These are phyloP conservation scores for Saccharomyces hybrid DNA, from an alignment of 1,139 yeast genomes.

Conservation along the genomic window DNA sequence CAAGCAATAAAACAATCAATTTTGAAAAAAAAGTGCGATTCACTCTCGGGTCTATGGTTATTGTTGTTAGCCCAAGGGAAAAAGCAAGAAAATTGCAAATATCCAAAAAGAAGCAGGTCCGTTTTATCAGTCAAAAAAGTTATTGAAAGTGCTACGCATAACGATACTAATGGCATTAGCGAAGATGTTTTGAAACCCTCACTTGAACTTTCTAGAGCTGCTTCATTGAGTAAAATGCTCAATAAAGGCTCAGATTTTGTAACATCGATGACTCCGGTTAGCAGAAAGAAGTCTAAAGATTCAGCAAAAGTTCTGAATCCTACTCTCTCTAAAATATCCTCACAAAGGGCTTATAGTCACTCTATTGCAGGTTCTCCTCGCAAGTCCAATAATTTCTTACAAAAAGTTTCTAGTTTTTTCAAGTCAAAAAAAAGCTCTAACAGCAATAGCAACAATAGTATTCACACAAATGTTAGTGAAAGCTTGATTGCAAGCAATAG, in stretches of 20 bases:
- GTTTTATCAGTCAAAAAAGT: constrained; percentile 35
- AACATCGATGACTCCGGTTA: constrained; percentile 1
- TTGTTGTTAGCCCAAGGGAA: constrained; percentile 59
- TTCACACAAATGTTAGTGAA: neutral
- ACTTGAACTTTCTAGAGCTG: constrained; percentile 10
- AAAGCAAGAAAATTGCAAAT: constrained; percentile 38
- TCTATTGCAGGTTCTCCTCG: neutral
- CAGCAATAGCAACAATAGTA: neutral
- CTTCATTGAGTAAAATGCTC: constrained; percentile 11
- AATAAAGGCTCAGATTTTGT: constrained; percentile 10
- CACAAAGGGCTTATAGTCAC: neutral
- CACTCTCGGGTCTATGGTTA: constrained; percentile 80
- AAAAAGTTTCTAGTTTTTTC: neutral
- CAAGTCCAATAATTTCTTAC: neutral
- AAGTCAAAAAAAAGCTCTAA: neutral
- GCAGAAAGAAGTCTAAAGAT: constrained; percentile 2
- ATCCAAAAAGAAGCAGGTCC: constrained; percentile 44
- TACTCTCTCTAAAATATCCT: neutral
- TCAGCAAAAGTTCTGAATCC: neutral
- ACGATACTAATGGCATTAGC: constrained; percentile 3
- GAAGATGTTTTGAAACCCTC: constrained; percentile 8
- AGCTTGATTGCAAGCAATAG: neutral
- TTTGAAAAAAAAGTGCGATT: constrained; percentile 55
- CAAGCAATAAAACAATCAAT: constrained; percentile 58
- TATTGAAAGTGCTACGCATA: constrained; percentile 15